Percentiles rank a stretch among this genome's conserved stretches.
Conservation (phyloP, 2,329 filamentous ascomycete genomes). For the Grosmannia serpens region DNA sequence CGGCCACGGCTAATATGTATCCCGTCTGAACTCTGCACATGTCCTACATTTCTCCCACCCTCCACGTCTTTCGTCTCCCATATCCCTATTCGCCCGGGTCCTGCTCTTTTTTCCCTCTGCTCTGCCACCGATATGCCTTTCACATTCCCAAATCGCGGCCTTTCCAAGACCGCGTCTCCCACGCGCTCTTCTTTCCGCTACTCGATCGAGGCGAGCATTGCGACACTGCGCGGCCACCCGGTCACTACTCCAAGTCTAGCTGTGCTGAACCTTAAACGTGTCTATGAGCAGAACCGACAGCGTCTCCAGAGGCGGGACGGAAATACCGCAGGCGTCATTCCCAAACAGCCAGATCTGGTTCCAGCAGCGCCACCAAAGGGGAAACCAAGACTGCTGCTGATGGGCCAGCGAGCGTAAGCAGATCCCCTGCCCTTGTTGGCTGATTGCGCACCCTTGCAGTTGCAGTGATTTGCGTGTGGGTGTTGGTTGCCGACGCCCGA, state of each 20-base stretch:
- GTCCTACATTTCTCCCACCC: background rate
- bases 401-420: slow-evolving; percentile 83
- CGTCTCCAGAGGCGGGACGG: slow-evolving; percentile 38
- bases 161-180: background rate
- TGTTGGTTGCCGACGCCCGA: background rate
- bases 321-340: background rate
- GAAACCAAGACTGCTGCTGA: slow-evolving; percentile 80
- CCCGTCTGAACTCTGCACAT: background rate
- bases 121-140: background rate
- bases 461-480: background rate
- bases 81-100: background rate
- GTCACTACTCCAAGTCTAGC: slow-evolving; percentile 42
- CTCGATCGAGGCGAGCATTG: background rate
- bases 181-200: background rate
- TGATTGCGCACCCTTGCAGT: too few relatives aligned
- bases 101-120: background rate
- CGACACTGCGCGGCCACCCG: background rate
- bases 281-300: slow-evolving; percentile 49
- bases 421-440: background rate
- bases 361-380: slow-evolving; percentile 40
- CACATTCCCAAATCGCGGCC: background rate
- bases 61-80: background rate
- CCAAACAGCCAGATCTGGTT: slow-evolving; percentile 31
- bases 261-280: slow-evolving; percentile 51
- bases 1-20: background rate